phyloP scores from a whole-genome alignment of 768 basidiomycete species.

The Russula brevipes region DNA sequence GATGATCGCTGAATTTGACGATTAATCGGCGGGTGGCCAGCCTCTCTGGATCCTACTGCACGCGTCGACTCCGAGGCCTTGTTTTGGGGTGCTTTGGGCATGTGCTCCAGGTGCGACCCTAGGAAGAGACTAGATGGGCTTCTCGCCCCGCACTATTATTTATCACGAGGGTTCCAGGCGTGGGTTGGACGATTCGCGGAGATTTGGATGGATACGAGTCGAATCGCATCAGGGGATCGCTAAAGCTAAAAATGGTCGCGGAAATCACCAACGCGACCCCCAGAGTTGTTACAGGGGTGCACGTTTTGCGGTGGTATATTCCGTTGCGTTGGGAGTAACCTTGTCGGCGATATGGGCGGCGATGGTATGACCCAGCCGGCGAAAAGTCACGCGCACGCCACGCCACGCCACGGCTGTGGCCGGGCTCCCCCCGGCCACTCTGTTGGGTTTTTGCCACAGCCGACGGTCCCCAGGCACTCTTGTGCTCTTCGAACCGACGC shows the following conservation, averaged over 20 bases:
- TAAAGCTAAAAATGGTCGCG: background rate
- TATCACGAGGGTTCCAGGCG: background rate
- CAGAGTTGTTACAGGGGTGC: background rate
- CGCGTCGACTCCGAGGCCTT: background rate
- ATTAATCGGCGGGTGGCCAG: background rate
- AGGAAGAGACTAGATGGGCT: background rate
- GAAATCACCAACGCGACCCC: background rate
- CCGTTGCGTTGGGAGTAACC: too few species aligned
- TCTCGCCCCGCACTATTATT: background rate
- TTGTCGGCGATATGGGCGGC: too few species aligned
- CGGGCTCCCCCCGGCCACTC: slow-evolving; percentile 11
- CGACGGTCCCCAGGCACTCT: slow-evolving; percentile 19
- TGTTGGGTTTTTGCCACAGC: background rate
- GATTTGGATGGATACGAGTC: slow-evolving; percentile 13
- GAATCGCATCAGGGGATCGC: background rate
- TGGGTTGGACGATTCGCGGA: slow-evolving; percentile 10
- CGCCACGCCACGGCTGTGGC: too few species aligned
- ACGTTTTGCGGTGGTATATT: background rate
- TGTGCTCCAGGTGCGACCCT: background rate
- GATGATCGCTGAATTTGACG: background rate
- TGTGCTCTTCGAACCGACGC: background rate
- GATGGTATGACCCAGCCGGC: too few species aligned
- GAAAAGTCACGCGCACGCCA: background rate
- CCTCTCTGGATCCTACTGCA: background rate
- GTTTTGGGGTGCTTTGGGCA: background rate